Conservation (phyloP, 768 basidiomycete genomes). For the Cubamyces lactineus region DNA sequence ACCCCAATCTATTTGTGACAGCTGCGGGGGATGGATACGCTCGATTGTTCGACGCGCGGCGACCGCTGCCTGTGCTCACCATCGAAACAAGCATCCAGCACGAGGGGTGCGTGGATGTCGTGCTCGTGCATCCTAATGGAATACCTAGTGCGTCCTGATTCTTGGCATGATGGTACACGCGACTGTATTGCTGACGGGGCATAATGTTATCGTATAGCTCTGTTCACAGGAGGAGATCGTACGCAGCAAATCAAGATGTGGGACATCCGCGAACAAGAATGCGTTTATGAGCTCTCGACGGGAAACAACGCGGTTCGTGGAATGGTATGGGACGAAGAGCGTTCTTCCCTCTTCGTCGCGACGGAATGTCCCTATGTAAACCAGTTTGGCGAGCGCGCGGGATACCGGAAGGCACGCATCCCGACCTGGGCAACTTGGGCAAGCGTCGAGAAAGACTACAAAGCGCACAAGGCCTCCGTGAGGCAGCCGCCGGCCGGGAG, state of each 20-base stretch:
- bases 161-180: not conserved
- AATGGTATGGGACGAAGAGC: conserved; percentile 38
- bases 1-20: conserved; percentile 43
- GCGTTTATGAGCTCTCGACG: conserved; percentile 47
- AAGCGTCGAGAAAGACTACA: conserved; percentile 22
- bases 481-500: conserved; percentile 4
- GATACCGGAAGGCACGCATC: conserved; percentile 31
- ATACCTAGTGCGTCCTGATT: conserved; percentile 37
- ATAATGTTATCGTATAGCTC: conserved; percentile 24
- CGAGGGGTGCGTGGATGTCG: conserved; percentile 30
- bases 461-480: conserved; percentile 5
- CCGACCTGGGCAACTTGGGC: conserved; percentile 23
- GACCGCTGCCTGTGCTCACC: conserved; percentile 41
- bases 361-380: conserved; percentile 40
- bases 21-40: conserved; percentile 42
- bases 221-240: conserved; percentile 36
- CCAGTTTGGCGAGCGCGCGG: conserved; percentile 29
- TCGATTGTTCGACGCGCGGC: conserved; percentile 43
- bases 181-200: not conserved
- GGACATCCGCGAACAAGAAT: conserved; percentile 42
- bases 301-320: conserved; percentile 45
- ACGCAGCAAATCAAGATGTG: conserved; percentile 44
- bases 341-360: conserved; percentile 39
- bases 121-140: conserved; percentile 42
- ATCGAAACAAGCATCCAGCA: conserved; percentile 31